Conservation (phyloP, 2,329 filamentous ascomycete species). For the Colletotrichum graminicola region DNA sequence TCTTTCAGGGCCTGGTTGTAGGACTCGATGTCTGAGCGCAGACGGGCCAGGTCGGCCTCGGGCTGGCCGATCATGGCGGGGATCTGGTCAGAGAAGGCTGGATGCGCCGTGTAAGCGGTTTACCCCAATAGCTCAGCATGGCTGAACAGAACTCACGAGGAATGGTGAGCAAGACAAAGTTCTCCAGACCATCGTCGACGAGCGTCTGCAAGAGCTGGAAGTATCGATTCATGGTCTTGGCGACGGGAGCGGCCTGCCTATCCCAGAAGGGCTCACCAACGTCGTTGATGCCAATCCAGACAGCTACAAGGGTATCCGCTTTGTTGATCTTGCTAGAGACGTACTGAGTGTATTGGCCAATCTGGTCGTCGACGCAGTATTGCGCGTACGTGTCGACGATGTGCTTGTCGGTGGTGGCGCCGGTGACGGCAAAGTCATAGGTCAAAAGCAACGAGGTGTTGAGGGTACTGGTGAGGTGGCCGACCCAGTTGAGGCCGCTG, state of each 20-base stretch:
- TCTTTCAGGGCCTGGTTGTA: constrained; percentile 54
- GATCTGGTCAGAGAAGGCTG: constrained; percentile 52
- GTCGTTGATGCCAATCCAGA: constrained; percentile 70
- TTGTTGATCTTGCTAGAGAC: constrained; percentile 57
- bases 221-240: constrained; percentile 58
- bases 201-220: constrained; percentile 57
- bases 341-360: constrained; percentile 54
- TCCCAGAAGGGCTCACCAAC: constrained; percentile 62
- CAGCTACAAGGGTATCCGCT: constrained; percentile 57
- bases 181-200: constrained; percentile 59
- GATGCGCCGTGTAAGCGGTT: background rate
- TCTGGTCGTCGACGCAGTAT: constrained; percentile 68
- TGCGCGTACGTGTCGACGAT: constrained; percentile 61
- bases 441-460: constrained; percentile 57
- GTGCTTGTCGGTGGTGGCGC: constrained; percentile 62
- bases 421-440: constrained; percentile 65
- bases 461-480: constrained; percentile 56
- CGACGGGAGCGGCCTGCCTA: constrained; percentile 46
- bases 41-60: constrained; percentile 35
- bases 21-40: constrained; percentile 48
- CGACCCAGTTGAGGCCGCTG: constrained; percentile 63
- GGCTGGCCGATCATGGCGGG: constrained; percentile 49
- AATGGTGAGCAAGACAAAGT: constrained; percentile 62
- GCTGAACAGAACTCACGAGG: constrained; percentile 50
- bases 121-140: too few relatives aligned